Conservation (phyloP, 1,139 yeast genomes). For the Kodamaea fungicola region DNA sequence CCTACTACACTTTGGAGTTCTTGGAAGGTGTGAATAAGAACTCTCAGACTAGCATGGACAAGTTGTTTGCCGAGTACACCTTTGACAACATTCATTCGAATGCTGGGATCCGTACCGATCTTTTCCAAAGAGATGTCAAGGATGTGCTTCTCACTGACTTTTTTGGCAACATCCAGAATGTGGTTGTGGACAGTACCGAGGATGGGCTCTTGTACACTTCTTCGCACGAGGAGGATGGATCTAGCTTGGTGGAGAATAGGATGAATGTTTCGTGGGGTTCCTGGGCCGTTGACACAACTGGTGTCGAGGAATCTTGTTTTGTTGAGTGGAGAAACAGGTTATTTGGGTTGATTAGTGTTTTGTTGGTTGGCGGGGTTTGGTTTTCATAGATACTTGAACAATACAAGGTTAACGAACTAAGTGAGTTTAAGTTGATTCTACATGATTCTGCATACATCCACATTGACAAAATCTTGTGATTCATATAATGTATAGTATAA, state of each 20-base stretch:
- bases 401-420: too few species aligned
- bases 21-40: constrained; percentile 77
- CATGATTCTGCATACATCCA: too few species aligned
- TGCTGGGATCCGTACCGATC: constrained; percentile 85
- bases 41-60: constrained; percentile 72
- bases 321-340: constrained; percentile 4
- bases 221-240: constrained; percentile 23
- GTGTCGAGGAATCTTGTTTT: neutral
- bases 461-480: too few species aligned
- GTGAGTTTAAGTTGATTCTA: too few species aligned
- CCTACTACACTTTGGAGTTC: constrained; percentile 86
- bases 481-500: too few species aligned
- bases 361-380: constrained; percentile 6
- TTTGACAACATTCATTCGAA: constrained; percentile 84
- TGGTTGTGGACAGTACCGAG: constrained; percentile 61
- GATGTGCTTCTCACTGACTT: constrained; percentile 86
- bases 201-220: constrained; percentile 38
- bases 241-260: neutral
- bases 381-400: too few species aligned
- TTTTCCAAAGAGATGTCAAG: constrained; percentile 63
- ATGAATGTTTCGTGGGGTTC: neutral
- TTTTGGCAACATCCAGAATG: constrained; percentile 89
- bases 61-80: constrained; percentile 79
- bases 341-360: constrained; percentile 5
- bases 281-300: constrained; percentile 1